A percentile compares a stretch with the other conserved stretches of the same genome.
Evolutionary conservation across 371 early-diverging fungal species (phyloP).

Genomic region (Thermomucor indicae-seudaticae): DNA sequence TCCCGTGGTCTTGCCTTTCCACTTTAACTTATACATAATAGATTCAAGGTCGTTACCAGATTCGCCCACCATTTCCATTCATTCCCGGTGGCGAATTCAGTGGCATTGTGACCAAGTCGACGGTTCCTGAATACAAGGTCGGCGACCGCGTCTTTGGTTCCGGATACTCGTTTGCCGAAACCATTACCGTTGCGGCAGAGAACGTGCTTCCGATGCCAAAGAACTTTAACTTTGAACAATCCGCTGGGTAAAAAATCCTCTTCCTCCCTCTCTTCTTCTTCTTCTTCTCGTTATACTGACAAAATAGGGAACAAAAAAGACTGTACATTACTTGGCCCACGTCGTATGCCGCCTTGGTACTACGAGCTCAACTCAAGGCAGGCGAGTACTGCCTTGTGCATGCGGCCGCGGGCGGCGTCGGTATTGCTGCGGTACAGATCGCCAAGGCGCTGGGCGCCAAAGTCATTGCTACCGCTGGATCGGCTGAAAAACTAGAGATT

Average conservation of each 20-base stretch:
- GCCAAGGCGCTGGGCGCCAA: conserved; percentile 75
- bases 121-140: conserved; percentile 46
- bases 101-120: conserved; percentile 40
- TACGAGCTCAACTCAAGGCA: conserved; percentile 63
- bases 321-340: conserved; percentile 82
- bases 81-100: conserved; percentile 74
- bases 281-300: too few relatives aligned
- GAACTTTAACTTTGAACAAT: conserved; percentile 71
- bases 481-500: conserved; percentile 67
- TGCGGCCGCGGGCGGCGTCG: conserved; percentile 79
- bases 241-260: conserved; percentile 67
- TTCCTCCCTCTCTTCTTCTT: too few relatives aligned
- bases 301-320: too few relatives aligned
- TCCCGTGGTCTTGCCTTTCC: too few relatives aligned
- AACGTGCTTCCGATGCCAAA: conserved; percentile 63
- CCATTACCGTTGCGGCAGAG: conserved; percentile 43
- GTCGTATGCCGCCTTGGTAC: conserved; percentile 69
- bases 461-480: conserved; percentile 85
- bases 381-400: conserved; percentile 74
- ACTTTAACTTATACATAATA: too few relatives aligned
- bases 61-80: conserved; percentile 80
- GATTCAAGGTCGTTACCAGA: conserved; percentile 83
- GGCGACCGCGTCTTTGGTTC: conserved; percentile 83
- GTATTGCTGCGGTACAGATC: conserved; percentile 67
- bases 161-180: conserved; percentile 68